Base-by-base conservation (phyloP, 2,329 filamentous ascomycete genomes). In the Scedosporium dehoogii region DNA sequence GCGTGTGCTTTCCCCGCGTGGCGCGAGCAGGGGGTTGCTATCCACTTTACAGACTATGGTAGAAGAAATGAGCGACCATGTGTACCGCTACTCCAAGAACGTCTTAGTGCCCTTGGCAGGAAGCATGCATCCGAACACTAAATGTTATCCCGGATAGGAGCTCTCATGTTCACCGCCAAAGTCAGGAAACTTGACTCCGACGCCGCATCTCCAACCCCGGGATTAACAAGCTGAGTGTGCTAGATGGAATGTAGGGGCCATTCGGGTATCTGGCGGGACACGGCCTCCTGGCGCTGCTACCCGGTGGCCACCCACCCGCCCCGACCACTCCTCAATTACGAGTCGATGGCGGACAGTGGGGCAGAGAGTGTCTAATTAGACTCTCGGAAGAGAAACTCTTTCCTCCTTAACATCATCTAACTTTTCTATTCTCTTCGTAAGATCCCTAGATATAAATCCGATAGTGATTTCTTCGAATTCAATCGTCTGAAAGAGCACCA, bases 71-170 rank as follows among this genome's bases (percentile, higher is more conserved):
- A 56, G 18, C 33, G 21, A 9, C 53, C 16, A 29, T 56, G 53
- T 29, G 29, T 23, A 25, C 23, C 23, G 6, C 18, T 25, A 56
- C 14, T 56, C 33, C 53, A 14, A 23, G 53, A 23, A 23, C 33
- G 23, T 12, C 9, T 56, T 56, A 56, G 21, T 6, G 53, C 18
- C 23, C 4, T 10, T 16, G 56, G 9, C 12, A 38, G 56, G 56
- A 58, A 58, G 56, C 56, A 58, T 58, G 56, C 56, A 58, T 58
- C 56, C 56, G 56, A 58, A 41, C 25, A 23, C 56, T 38, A 21
- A 9, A 29, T 18, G 14, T 18, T 6, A 14, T 42, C 25, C 12
- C 56, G 51, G 18, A 58, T 33, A 21, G 55, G 55, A 27, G 56
- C 14, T 10, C 12, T 18, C 29, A 38, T 5, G 56, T 16, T 14